Evolutionary conservation across 2,329 filamentous ascomycete species (phyloP), one percentile per base, ranked within the genome.

Genomic region (Aspergillus texensis): DNA sequence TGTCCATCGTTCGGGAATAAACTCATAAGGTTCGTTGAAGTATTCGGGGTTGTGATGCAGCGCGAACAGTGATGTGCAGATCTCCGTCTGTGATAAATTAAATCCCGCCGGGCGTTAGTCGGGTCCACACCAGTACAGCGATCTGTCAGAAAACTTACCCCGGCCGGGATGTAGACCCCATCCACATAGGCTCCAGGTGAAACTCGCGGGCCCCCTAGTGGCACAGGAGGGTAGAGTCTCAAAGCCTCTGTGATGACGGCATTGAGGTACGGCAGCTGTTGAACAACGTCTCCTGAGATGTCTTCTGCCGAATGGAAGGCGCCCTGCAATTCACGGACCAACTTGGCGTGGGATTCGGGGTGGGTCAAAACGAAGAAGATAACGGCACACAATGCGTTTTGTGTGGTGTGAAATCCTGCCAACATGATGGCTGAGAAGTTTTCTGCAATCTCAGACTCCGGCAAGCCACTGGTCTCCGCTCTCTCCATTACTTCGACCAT

Each of bases 1-100:
- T 10, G 76, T 68, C 76, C 76, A 78, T 12, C 77, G 72, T 60
- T 77, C 75, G 1, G 77, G 77, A 8, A 66, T 63, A 55, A 73
- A 78, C 3, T 62, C 57, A 56, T 68, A 72, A 0, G 76, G 71
- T 14, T 69, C 63, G 28, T 67, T 61, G 63, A 73, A 77, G 58
- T 77, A 75, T 8, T 67, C 67, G 11, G 66, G 65, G 36, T 76
- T 73, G 46, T 75, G 74, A 57, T 77, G 74, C 28, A 78, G 60
- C 2, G 72, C 66, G 60, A 73, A 78, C 10, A 69, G 58, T 6
- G 68, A 67, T 26, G 71, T 72, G 43, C 73, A 75, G 21, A 78
- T 67, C 46, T 72, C 70, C 21, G 66, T 65, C 66, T 68, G 30
- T 30, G 30, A 24, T 16, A 26, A 43, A 43, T 54, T 6, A 41